Base-by-base conservation (phyloP, 1,284 basidiomycete species). In the Boletellus dicymbophilus region DNA sequence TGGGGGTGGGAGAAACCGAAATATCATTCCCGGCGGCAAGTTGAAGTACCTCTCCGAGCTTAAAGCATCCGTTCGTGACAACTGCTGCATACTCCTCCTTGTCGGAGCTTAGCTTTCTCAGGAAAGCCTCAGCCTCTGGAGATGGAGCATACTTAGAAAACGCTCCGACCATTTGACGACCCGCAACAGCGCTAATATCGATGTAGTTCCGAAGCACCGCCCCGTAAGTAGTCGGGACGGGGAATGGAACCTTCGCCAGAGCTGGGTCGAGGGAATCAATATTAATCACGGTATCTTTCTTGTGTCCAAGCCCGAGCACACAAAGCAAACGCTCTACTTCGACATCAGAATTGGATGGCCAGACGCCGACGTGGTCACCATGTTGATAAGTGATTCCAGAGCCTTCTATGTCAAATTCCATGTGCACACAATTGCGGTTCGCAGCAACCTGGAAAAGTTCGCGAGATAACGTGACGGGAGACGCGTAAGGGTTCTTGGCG, bases 341-440 rank as follows among this genome's bases (percentile, higher is more conserved):
- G 45, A 85, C 67, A 56, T 98, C 93, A 3, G 96, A 83, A 72
- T 99, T 99, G 52, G 86, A 85, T 16, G 97, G 95, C 97, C 97
- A 99, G 41, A 99, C 84, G 54, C 95, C 96, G 56, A 98, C 85
- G 69, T 99, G 96, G 71, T 99, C 96, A 53, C 96, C 96, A 60
- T 98, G 95, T 72, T 98, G 96, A 73, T 99, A 99, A n/a, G 89
- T 91, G 63, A 98, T 91, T 49, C 95, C 95, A 44, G 94, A 95
- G 36, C 93, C 93, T 70, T 95, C 93, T 33, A 93, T 95, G 73
- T 89, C 88, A 63, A 99, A 89, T 68, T 99, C 96, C 66, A 96
- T 79, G 68, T 98, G 95, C 27, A 98, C 87, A 67, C 97, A 99
- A 70, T 96, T 97, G 46, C 96, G 85, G 55, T 93, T 90, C 15